phyloP scores from a whole-genome alignment of 805 yeast species.

The Vanderwaltozyma verrucispora region DNA sequence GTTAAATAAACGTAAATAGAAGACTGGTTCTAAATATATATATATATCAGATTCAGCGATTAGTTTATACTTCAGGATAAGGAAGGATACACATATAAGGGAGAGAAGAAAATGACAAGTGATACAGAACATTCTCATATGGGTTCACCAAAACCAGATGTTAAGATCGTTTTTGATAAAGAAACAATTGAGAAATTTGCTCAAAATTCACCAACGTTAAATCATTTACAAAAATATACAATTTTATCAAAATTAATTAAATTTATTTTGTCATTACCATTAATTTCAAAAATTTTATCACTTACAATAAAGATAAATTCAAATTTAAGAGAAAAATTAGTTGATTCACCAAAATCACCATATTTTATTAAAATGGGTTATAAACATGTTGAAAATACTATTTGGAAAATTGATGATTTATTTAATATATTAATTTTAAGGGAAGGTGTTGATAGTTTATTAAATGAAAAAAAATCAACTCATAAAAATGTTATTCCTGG shows the following conservation, averaged over 20 bases:
- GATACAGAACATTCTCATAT: slow-evolving; percentile 1
- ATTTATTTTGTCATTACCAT: slow-evolving; percentile 10
- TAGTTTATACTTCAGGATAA: no score
- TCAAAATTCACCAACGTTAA: slow-evolving; percentile 18
- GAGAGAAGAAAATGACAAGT: slow-evolving; percentile 1
- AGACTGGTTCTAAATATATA: no score
- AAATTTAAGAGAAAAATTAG: slow-evolving; percentile 7
- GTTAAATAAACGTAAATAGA: no score
- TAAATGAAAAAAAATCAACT: slow-evolving; percentile 6
- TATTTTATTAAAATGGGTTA: slow-evolving; percentile 10
- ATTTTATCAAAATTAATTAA: slow-evolving; percentile 8
- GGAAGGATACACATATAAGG: no score
- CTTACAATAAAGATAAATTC: slow-evolving; percentile 5
- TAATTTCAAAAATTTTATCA: slow-evolving; percentile 13
- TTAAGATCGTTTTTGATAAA: slow-evolving; percentile 17
- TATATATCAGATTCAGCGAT: no score
- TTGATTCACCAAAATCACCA: slow-evolving; percentile 17
- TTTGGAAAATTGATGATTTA: slow-evolving; percentile 15
- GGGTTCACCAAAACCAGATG: slow-evolving; percentile 4
- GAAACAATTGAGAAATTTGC: slow-evolving; percentile 18
- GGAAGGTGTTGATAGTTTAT: slow-evolving; percentile 23
- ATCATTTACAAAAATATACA: slow-evolving; percentile 17
- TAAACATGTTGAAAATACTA: slow-evolving; percentile 6
- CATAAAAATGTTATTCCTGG: slow-evolving; percentile 9
- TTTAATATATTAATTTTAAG: slow-evolving; percentile 20